Base-by-base conservation (phyloP, 1,139 yeast genomes). In the Spathaspora jeffriesii region DNA sequence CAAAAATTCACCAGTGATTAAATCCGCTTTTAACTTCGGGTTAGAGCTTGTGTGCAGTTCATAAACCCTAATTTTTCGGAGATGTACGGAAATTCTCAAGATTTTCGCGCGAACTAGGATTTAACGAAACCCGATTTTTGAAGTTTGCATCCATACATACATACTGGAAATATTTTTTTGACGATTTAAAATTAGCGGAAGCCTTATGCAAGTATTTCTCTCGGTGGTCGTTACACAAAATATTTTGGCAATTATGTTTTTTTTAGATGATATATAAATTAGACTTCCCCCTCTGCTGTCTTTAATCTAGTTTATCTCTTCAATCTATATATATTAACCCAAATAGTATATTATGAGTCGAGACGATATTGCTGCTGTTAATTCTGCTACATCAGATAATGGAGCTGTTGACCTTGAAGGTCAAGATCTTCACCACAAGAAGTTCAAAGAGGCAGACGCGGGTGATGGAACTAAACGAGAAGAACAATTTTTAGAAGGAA, bases 391-490 rank as follows among this genome's bases (percentile, higher is more conserved):
- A n/a, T 30, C 17, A 30, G 32, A 30, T 3, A 13, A 13, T 31
- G 36, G 13, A 10, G 23, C 23, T 34, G 23, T 7, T 11, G 38
- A 34, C 38, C 38, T 34, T 18, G 38, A 34, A 18, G 38, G 38
- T 34, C 38, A 34, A 34, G 22, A 34, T 18, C 5, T 17, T 10
- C 41, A 38, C 11, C 41, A 38, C 30, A 39, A 50, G 23, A 64
- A 65, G 47, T 69, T 61, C 52, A 56, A 52, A 44, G 76, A 73
- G 50, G 68, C 74, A 47, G 76, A 79, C 52, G 76, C 78, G 20
- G 78, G 78, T 34, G 77, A 72, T 53, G 78, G 78, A 18, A 70
- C 75, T 10, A 59, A 53, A 44, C 61, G 72, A 53, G 71, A 70
- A 53, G 75, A 72, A 32, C 73, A 70, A 45, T 68, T 68, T 47